Base-by-base conservation (phyloP, 805 yeast species). In the Blastobotrys robertii region DNA sequence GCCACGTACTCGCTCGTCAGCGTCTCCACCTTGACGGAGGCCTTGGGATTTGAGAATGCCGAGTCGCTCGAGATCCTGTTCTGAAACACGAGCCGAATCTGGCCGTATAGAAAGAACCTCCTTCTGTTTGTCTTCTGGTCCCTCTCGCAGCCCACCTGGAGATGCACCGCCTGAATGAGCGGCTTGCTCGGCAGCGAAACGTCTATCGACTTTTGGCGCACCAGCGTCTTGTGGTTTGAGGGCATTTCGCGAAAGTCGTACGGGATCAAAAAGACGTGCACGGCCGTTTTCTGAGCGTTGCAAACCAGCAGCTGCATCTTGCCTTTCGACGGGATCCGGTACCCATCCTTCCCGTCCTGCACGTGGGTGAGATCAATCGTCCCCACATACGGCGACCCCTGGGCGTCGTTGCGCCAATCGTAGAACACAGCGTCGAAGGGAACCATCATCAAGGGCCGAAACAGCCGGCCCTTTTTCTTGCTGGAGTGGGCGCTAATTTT, bases 281-380 rank as follows among this genome's bases (percentile, higher is more conserved):
- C 54, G 3, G 64, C 59, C 1, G 63, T 62, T 28, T 54, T 49
- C 30, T 58, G 52, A 13, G 52, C 44, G 40, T 62, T 60, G 30
- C 60, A 56, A 2, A 62, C 45, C n/a, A 59, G 55, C 12, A 62
- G 47, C 44, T 62, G 66, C 19, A 62, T 37, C 46, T 56, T 56
- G 3, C 66, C 66, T 9, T 49, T 43, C n/a, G 49, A 44, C 28
- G 66, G 66, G 22, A 62, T 52, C 25, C 25, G 25, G 25, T 19
- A 19, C 6, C 25, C 19, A 28, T 38, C 39, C 34, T 35, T 34
- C n/a, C 16, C 37, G 14, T 46, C 47, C 30, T 54, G 42, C 6
- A 19, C 6, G 6, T 19, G 25, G 25, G 6, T 19, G 25, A 19
- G 25, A 13, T 54, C 51, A 4, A 55, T 39, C 6, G 35, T 41